Conservation (phyloP, 495 filamentous ascomycete genomes). For the Xylaria acuta region DNA sequence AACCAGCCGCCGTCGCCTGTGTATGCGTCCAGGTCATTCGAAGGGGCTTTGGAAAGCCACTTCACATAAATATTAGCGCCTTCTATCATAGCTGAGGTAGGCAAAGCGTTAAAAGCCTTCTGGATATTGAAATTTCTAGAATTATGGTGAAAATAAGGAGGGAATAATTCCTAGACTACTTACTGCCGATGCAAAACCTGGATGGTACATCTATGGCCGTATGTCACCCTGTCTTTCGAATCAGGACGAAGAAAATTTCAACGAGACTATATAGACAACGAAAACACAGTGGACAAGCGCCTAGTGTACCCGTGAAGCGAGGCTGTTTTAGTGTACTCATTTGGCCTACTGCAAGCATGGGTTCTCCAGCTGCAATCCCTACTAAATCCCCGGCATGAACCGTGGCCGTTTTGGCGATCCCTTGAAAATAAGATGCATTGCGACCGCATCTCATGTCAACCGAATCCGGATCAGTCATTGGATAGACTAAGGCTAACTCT, state of each 20-base stretch:
- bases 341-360: background rate
- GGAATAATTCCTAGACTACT: background rate
- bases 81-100: background rate
- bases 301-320: background rate
- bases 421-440: background rate
- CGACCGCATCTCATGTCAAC: constrained; percentile 7
- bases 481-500: constrained; percentile 6
- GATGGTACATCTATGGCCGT: background rate
- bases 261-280: background rate
- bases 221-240: background rate
- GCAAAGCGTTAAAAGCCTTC: background rate
- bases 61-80: background rate
- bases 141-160: background rate
- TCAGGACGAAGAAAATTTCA: background rate
- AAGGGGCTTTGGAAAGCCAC: constrained; percentile 33
- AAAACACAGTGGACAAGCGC: background rate
- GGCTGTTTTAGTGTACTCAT: background rate
- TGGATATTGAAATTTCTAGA: background rate
- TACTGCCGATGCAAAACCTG: background rate
- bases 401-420: background rate
- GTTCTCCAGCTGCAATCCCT: background rate
- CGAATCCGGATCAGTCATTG: constrained; percentile 25
- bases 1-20: constrained; percentile 40
- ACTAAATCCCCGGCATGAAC: background rate
- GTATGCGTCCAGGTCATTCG: constrained; percentile 30